These are phyloP conservation scores for Pythium diclinum DNA, from an alignment of 352 stramenopile genomes.

Conservation along the genomic window DNA sequence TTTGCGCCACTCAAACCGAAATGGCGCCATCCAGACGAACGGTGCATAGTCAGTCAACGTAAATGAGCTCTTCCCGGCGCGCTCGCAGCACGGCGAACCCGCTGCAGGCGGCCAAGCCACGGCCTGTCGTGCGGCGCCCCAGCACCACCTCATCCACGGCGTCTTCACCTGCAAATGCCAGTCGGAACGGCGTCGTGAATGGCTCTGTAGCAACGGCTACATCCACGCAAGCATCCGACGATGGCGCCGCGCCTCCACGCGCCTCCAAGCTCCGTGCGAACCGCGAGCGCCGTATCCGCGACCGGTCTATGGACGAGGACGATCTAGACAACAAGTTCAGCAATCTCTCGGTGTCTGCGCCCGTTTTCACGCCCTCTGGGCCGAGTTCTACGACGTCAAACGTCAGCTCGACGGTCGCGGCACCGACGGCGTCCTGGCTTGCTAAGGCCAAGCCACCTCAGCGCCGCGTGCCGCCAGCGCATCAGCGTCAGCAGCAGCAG, in stretches of 20 bases:
- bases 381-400: conserved; percentile 13
- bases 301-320: conserved; percentile 53
- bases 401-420: conserved; percentile 7
- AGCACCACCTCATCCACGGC: not conserved
- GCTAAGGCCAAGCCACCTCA: conserved; percentile 28
- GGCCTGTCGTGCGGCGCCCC: conserved; percentile 8
- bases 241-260: conserved; percentile 7
- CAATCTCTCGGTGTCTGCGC: conserved; percentile 48
- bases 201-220: not conserved
- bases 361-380: conserved; percentile 37
- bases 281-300: conserved; percentile 54
- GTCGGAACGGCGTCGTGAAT: not conserved
- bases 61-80: conserved; percentile 21
- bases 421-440: conserved; percentile 28
- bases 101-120: conserved; percentile 18
- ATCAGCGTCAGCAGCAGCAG: conserved; percentile 22
- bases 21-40: conserved; percentile 14
- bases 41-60: not conserved
- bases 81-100: conserved; percentile 13
- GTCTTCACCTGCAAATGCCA: not conserved
- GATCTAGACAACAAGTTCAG: conserved; percentile 69
- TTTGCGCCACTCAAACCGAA: conserved; percentile 1
- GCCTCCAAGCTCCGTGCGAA: conserved; percentile 58
- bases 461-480: conserved; percentile 23
- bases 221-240: not conserved